Evolutionary conservation across 148 eudicot species (phyloP), one percentile per base, ranked within the genome.

Genomic region (Euryodendron excelsum): DNA sequence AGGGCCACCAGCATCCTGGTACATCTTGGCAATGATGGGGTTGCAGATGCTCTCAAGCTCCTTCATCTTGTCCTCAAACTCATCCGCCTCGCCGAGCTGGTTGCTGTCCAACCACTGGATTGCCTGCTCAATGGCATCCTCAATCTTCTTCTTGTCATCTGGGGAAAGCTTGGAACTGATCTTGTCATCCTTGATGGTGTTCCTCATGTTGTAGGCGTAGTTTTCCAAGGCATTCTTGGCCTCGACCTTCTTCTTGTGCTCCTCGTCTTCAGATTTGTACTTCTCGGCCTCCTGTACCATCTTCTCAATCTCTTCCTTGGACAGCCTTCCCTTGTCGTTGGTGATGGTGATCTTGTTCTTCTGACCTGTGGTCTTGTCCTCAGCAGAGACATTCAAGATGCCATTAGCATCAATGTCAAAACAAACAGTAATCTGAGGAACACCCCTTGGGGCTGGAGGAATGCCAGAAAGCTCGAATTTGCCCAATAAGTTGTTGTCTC

Each of bases 41-140:
- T 59, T 59, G 30, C 63, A 59, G 63, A 59, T 34, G 41, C 69
- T 64, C 69, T 64, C 69, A 15, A 64, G 41, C 69, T 64, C 69
- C 69, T 64, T 64, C 23, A 64, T 64, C 39, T 64, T 64, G 69
- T 64, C 69, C n/a, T 64, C 41, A 33, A 64, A 64, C 69, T 64
- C 69, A 11, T 64, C 41, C 0, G 69, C 69, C 69, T 64, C 69
- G 1, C 5, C 69, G 14, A 64, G 41, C 37, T 64, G 41, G 7
- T 64, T 64, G 20, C n/a, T 11, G n/a, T 64, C 69, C 41, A 64
- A 17, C 41, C 41, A 64, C 21, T 64, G 69, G 9, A 64, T 64
- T 34, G 69, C 23, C 39, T 64, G 8, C 39, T 64, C 69, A 33
- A 64, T 33, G 21, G 69, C 21, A 13, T 64, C 69, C n/a, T 64